phyloP scores from a whole-genome alignment of 1,284 basidiomycete species.

The Meripilus lineatus region DNA sequence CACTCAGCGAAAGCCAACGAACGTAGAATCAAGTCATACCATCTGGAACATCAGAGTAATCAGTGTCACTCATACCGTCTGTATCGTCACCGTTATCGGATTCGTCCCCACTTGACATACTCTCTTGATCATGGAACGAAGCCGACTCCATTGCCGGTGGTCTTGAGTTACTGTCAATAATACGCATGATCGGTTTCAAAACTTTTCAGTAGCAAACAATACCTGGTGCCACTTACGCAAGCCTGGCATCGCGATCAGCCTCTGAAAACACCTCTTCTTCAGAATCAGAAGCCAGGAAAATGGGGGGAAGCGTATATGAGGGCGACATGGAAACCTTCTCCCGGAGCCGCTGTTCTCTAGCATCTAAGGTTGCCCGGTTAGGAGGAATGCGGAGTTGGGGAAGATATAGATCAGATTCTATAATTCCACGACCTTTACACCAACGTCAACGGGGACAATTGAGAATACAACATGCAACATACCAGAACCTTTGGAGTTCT shows the following conservation, averaged over 20 bases:
- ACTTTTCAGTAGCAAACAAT: too few relatives aligned
- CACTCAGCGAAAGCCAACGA: too few relatives aligned
- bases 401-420: slow-evolving; percentile 50
- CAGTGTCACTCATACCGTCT: neutral
- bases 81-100: slow-evolving; percentile 60
- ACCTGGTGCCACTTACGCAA: slow-evolving; percentile 66
- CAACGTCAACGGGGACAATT: neutral
- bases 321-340: too few relatives aligned
- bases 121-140: slow-evolving; percentile 41
- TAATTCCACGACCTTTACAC: slow-evolving; percentile 28
- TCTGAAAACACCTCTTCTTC: slow-evolving; percentile 61
- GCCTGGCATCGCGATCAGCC: slow-evolving; percentile 58
- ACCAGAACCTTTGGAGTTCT: slow-evolving; percentile 8
- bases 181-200: too few relatives aligned
- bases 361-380: slow-evolving; percentile 2
- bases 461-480: neutral
- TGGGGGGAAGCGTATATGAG: neutral
- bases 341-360: too few relatives aligned
- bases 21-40: too few relatives aligned
- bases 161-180: slow-evolving; percentile 42
- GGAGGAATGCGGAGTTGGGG: slow-evolving; percentile 45
- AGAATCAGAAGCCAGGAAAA: slow-evolving; percentile 44
- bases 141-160: slow-evolving; percentile 23
- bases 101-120: slow-evolving; percentile 65
- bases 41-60: neutral